Evolutionary conservation across 1,284 basidiomycete species (phyloP), one percentile per base, ranked within the genome.

Genomic region (Marasmius fiardii): DNA sequence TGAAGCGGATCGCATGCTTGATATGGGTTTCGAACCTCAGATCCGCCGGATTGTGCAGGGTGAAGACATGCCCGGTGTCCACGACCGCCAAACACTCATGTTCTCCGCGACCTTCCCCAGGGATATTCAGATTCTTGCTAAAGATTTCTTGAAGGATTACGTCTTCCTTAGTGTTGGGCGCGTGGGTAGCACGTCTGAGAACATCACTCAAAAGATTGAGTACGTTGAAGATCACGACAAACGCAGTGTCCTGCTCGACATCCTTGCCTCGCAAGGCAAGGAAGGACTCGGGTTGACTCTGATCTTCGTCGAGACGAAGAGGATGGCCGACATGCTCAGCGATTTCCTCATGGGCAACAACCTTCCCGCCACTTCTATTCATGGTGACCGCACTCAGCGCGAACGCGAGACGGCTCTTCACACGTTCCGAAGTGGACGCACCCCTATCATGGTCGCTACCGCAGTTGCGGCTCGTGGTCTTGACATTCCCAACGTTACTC

Each of bases 21-120:
- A 99, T 80, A 99, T 99, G 96, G 96, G 96, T 91, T 99, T 99
- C 82, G 96, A 99, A 76, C 97, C 97, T 59, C 96, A 99, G 76
- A 99, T 99, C 68, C 87, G 96, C 62, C 85, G 95, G 51, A 99
- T 99, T 69, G 97, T 99, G 31, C 93, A 98, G 72, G 92, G 92
- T 62, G 95, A 96, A 68, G 97, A 99, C 73, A 99, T 99, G 96
- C 95, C 97, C 26, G 92, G 87, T 54, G 88, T 92, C 23, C 78
- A 85, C 54, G 88, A 95, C 28, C 92, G 97, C 60, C 97, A 99
- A 73, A 99, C 97, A 7, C 91, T 99, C 77, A 99, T 99, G 96
- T 99, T 99, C 80, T 95, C 92, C 60, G 97, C 97, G 48, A 99
- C 97, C 49, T 99, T 99, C 88, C 97, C 96, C 54, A 90, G 95